Conservation (phyloP, 2,329 filamentous ascomycete species). For the Colletotrichum lini region DNA sequence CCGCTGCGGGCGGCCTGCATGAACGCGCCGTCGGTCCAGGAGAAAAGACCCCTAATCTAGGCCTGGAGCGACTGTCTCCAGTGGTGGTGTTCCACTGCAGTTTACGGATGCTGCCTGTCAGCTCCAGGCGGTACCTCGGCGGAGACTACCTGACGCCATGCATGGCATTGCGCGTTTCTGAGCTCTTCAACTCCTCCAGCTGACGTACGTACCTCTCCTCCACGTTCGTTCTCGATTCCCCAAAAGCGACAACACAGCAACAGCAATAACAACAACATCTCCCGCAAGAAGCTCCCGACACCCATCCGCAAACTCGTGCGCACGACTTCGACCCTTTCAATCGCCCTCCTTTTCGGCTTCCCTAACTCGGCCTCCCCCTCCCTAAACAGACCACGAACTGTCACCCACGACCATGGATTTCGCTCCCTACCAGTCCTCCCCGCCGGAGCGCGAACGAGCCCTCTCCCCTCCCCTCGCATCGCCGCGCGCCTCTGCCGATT, state of each 20-base stretch:
- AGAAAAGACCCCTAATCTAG: conserved; percentile 30
- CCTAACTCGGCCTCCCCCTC: background rate
- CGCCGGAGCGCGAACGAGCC: conserved; percentile 86
- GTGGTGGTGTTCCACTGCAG: background rate
- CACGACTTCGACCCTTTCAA: background rate
- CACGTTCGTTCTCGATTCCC: conserved; percentile 4
- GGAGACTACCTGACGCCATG: conserved; percentile 25
- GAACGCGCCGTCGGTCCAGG: conserved; percentile 29
- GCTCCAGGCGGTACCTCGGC: conserved; percentile 20
- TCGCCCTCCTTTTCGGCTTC: background rate
- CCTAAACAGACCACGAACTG: background rate
- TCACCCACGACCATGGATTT: conserved; percentile 79
- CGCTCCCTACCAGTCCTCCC: conserved; percentile 94
- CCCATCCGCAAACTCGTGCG: background rate
- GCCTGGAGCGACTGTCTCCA: conserved; percentile 16
- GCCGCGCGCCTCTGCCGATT: conserved; percentile 68
- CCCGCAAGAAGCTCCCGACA: background rate
- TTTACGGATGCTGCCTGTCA: background rate
- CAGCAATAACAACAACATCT: conserved; percentile 1
- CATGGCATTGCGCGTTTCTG: conserved; percentile 36
- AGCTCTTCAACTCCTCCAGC: conserved; percentile 29
- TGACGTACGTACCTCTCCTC: conserved; percentile 36
- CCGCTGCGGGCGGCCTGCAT: conserved; percentile 37
- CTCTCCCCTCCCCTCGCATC: conserved; percentile 78
- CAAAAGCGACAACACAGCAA: conserved; percentile 8